These are phyloP conservation scores for Plectosphaerella cucumerina DNA, from an alignment of 2,329 filamentous ascomycete species.

Conservation along the genomic window DNA sequence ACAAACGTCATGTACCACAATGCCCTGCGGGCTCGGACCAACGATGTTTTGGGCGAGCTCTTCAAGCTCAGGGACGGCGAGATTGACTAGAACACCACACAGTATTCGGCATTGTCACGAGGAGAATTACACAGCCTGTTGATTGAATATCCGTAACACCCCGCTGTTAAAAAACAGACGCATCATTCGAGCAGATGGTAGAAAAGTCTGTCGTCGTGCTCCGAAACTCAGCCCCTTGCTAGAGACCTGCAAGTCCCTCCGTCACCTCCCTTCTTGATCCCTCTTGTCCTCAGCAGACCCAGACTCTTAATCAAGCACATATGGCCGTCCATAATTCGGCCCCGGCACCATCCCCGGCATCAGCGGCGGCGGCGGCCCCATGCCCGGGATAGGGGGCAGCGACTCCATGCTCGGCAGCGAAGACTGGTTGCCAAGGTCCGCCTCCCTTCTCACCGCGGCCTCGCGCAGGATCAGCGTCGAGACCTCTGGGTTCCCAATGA, in stretches of 20 bases:
- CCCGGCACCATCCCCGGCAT: not conserved
- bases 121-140: too few relatives aligned
- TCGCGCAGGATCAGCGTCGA: slow-evolving; percentile 42
- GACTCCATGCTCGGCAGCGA: slow-evolving; percentile 41
- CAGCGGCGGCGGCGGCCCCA: not conserved
- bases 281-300: too few relatives aligned
- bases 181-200: too few relatives aligned
- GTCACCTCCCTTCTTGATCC: not conserved
- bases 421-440: slow-evolving; percentile 24
- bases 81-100: slow-evolving; percentile 42
- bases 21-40: slow-evolving; percentile 66
- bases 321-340: not conserved
- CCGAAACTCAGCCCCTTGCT: not conserved
- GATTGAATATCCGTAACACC: too few relatives aligned
- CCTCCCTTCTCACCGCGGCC: slow-evolving; percentile 38
- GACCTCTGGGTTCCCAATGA: slow-evolving; percentile 40
- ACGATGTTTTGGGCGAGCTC: slow-evolving; percentile 72
- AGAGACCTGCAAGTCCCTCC: not conserved
- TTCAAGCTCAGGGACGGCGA: slow-evolving; percentile 71
- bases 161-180: too few relatives aligned
- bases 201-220: too few relatives aligned
- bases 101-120: not conserved
- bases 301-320: not conserved
- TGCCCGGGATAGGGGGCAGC: not conserved
- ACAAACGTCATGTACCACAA: slow-evolving; percentile 89